Evolutionary conservation across 257 asterid genomes (phyloP), one percentile per base, ranked within the genome.

Genomic region (Solanum chilense): DNA sequence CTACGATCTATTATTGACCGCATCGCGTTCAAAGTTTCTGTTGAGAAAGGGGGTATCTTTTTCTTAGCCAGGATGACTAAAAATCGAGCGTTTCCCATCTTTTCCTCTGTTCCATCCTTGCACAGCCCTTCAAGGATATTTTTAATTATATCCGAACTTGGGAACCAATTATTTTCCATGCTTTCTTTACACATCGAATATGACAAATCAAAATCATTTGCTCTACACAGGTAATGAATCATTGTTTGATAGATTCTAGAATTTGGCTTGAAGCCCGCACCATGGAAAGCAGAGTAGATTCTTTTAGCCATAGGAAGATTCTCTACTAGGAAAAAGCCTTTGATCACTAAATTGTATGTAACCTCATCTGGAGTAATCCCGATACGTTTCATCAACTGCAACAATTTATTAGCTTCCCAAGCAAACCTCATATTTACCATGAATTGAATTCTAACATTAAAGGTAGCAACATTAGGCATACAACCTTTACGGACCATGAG

Each of bases 341-440:
- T 95, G 21, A 95, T 94, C 91, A 95, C 96, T 90, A 95, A 90
- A 90, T 94, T 95, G 91, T 91, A 95, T 1, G 98, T 91, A 78
- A 92, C 92, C 92, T 95, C 96, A 83, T 95, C 94, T 1, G 95
- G 92, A 86, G 83, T 77, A 83, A 91, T 83, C 90, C 89, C 86
- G 35, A 82, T 41, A 7, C 87, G 35, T 73, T 89, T 93, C 98
- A 95, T 95, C 87, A 86, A 88, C 52, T 42, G 69, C 91, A 93
- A 86, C 89, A 94, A 69, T 88, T 91, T 92, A 88, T 93, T 92
- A 82, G 98, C 96, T 74, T 94, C 95, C 96, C 97, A 94, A 7
- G 97, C 93, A 70, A 96, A 93, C 33, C 96, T 92, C 52, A 84
- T 88, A 84, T 76, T 90, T 84, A 91, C 94, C 90, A 94, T 89